These are phyloP conservation scores for Colletotrichum siamense DNA, from an alignment of 2,329 filamentous ascomycete species.

Conservation along the genomic window DNA sequence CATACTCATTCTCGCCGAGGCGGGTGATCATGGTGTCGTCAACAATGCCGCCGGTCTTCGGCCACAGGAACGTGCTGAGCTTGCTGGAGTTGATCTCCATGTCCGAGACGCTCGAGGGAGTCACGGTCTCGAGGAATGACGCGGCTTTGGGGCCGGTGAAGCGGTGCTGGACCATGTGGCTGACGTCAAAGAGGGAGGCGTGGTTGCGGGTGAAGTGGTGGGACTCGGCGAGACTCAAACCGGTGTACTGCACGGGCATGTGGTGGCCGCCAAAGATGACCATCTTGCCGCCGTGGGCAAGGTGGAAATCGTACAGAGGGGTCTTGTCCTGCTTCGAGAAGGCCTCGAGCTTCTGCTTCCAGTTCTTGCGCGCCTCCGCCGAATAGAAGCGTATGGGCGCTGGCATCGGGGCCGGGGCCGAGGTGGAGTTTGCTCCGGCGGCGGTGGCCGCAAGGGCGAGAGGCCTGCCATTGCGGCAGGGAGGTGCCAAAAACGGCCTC, in stretches of 20 bases:
- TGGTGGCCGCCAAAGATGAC: conserved; percentile 93
- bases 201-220: conserved; percentile 89
- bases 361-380: conserved; percentile 9
- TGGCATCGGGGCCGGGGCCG: conserved; percentile 5
- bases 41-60: conserved; percentile 84
- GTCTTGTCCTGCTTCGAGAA: conserved; percentile 61
- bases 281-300: conserved; percentile 86
- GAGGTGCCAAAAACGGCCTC: not conserved
- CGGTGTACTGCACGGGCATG: conserved; percentile 91
- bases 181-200: conserved; percentile 93
- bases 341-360: conserved; percentile 25
- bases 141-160: conserved; percentile 82
- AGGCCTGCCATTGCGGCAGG: conserved; percentile 5
- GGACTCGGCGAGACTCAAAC: conserved; percentile 79
- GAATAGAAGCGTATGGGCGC: conserved; percentile 5
- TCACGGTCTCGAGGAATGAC: conserved; percentile 83
- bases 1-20: conserved; percentile 77
- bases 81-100: conserved; percentile 75
- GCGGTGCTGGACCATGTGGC: conserved; percentile 94
- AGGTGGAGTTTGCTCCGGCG: not conserved
- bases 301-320: conserved; percentile 79
- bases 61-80: conserved; percentile 83
- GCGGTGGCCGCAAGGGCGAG: not conserved
- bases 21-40: conserved; percentile 93
- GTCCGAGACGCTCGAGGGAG: conserved; percentile 73